These are phyloP conservation scores for Colletotrichum agaves DNA, from an alignment of 2,329 filamentous ascomycete genomes.

Conservation along the genomic window DNA sequence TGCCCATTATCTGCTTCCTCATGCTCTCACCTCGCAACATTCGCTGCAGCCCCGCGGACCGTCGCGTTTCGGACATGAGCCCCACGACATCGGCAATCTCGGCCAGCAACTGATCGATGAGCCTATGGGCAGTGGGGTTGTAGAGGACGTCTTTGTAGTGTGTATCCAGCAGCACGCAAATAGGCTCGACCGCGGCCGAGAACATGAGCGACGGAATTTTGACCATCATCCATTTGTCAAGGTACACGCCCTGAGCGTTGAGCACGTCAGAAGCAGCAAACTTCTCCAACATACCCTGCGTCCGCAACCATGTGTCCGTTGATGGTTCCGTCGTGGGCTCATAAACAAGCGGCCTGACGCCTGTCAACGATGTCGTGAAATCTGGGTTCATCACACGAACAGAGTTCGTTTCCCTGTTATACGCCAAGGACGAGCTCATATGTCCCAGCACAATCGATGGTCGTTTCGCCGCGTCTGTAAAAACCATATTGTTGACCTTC, in stretches of 20 bases:
- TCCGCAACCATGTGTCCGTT: conserved; percentile 42
- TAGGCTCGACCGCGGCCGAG: conserved; percentile 80
- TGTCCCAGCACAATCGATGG: conserved; percentile 83
- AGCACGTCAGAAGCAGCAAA: conserved; percentile 72
- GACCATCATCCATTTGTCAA: conserved; percentile 71
- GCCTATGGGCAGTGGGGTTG: conserved; percentile 71
- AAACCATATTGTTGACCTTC: conserved; percentile 76
- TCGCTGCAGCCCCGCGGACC: conserved; percentile 65
- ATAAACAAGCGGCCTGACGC: conserved; percentile 38
- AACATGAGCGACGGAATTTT: conserved; percentile 85
- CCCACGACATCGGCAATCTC: conserved; percentile 81
- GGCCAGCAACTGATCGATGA: conserved; percentile 76
- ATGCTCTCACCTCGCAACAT: conserved; percentile 70
- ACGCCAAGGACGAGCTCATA: conserved; percentile 59
- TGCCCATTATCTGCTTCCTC: conserved; percentile 68
- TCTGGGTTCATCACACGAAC: conserved; percentile 50
- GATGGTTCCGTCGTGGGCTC: conserved; percentile 18
- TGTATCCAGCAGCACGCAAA: conserved; percentile 83
- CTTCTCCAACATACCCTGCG: conserved; percentile 69
- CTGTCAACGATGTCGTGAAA: conserved; percentile 47
- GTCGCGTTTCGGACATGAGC: conserved; percentile 77
- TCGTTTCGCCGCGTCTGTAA: conserved; percentile 70
- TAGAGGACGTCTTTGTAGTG: conserved; percentile 77
- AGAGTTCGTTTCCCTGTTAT: conserved; percentile 52
- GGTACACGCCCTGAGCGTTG: conserved; percentile 66